A percentile compares a stretch with the other conserved stretches of the same genome.
Evolutionary conservation across 768 basidiomycete genomes (phyloP).

Genomic region (Leccinellum rugosiceps): DNA sequence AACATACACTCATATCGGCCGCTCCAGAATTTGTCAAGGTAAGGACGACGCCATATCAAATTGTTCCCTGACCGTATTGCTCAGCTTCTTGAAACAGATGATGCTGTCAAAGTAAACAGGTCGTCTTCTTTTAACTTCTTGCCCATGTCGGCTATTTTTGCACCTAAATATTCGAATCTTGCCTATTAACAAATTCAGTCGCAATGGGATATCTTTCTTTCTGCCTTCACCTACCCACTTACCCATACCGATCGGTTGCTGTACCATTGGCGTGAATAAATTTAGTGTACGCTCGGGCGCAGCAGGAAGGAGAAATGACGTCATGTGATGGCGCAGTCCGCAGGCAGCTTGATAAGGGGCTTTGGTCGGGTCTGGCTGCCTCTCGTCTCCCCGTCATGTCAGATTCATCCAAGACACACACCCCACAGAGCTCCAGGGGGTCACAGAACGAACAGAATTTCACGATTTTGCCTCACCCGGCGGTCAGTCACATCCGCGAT

Average conservation of each 20-base stretch:
- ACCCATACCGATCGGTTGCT: not conserved
- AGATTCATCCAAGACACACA: constrained; percentile 7
- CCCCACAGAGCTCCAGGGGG: not conserved
- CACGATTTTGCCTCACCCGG: constrained; percentile 60
- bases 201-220: not conserved
- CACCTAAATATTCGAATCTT: constrained; percentile 1
- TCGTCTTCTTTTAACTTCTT: not conserved
- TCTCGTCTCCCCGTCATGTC: constrained; percentile 12
- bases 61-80: constrained; percentile 2
- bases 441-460: constrained; percentile 38
- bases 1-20: not conserved
- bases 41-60: constrained; percentile 10
- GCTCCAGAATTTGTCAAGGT: constrained; percentile 74
- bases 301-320: constrained; percentile 10
- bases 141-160: constrained; percentile 15
- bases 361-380: not conserved
- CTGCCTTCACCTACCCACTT: constrained; percentile 10
- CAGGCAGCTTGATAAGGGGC: constrained; percentile 6
- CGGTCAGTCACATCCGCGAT: constrained; percentile 36
- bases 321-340: constrained; percentile 10
- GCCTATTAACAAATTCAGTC: not conserved
- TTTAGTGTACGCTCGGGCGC: not conserved
- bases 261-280: not conserved
- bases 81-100: constrained; percentile 45
- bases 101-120: constrained; percentile 63